Base-by-base conservation (phyloP, 768 basidiomycete species). In the Podaxis carcinomalis region DNA sequence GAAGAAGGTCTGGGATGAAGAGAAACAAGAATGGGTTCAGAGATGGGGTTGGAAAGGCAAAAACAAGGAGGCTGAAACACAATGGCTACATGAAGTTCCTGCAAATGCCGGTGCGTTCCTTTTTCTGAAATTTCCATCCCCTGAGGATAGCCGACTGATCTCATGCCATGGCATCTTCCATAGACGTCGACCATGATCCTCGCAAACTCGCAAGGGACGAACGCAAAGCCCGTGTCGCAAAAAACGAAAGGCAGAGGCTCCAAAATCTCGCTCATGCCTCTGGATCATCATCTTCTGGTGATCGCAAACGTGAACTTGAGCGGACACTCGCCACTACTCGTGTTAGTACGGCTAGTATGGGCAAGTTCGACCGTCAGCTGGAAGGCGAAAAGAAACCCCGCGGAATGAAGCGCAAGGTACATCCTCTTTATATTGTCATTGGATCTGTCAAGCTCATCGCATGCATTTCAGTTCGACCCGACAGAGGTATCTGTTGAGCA, bases 71-170 rank as follows among this genome's bases (percentile, higher is more conserved):
- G 73, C 75, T 19, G 93, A 97, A 76, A 83, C 83, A 5, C 90
- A 94, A 71, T 98, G 96, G 95, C 80, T 96, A 60, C 86, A 90
- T 54, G 95, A 95, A 73, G 91, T 99, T 51, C 92, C 92, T 68
- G 78, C 80, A 47, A 86, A 94, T 69, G 92, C 92, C 68, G 89
- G 95, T 95, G 64, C 62, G 87, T 79, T 28, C 49, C 49, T 28
- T 52, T 52, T 32, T 32, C 28, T 7, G 14, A 56, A n/a, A n/a
- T n/a, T n/a, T n/a, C n/a, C n/a, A 16, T 44, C 40, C 40, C 40
- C 40, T n/a, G 19, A 19, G 5, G 5, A n/a, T 47, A 32, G 5
- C 49, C 40, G 16, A 49, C 19, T 63, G n/a, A 36, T 42, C n/a
- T 49, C 37, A 37, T 40, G 16, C 37, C 36, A 42, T 19, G 28